A percentile compares a stretch with the other conserved stretches of the same genome.
Conservation (phyloP, 306 rosid genomes). For the Alnus glutinosa region DNA sequence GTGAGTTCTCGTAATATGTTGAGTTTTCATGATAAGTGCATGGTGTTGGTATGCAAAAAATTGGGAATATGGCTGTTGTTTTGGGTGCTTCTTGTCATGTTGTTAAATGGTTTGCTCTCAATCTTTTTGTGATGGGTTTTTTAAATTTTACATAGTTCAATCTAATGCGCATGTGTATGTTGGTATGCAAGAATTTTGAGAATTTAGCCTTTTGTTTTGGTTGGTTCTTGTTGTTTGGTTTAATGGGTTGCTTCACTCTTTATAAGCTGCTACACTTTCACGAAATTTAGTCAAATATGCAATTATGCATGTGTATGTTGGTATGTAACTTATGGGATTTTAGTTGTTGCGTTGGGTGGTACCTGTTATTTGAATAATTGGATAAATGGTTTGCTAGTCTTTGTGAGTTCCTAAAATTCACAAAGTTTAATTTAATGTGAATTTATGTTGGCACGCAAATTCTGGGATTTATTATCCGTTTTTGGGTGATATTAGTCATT, state of each 20-base stretch:
- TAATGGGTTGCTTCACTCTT: slow-evolving; percentile 1
- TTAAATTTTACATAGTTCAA: background rate
- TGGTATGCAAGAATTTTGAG: background rate
- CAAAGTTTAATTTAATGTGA: background rate
- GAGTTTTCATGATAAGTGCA: background rate
- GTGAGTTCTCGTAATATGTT: slow-evolving; percentile 43
- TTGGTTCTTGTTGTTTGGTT: background rate
- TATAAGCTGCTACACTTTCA: background rate
- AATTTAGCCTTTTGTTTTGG: slow-evolving; percentile 4
- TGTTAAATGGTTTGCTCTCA: slow-evolving; percentile 15
- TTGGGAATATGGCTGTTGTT: slow-evolving; percentile 2
- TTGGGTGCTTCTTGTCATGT: slow-evolving; percentile 10
- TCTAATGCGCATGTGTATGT: background rate
- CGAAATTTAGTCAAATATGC: background rate
- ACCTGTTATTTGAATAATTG: background rate
- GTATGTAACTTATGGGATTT: background rate
- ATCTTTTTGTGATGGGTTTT: background rate
- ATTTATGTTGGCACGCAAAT: slow-evolving; percentile 3
- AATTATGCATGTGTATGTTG: background rate
- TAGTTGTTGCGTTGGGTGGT: slow-evolving; percentile 7
- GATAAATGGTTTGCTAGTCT: slow-evolving; percentile 12
- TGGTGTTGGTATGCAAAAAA: background rate
- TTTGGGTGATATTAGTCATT: slow-evolving; percentile 3
- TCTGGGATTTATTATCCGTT: background rate
- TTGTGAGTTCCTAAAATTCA: background rate